Evolutionary conservation across 108 stramenopile species (phyloP).

Genomic region (Nannochloropsis granulata): DNA sequence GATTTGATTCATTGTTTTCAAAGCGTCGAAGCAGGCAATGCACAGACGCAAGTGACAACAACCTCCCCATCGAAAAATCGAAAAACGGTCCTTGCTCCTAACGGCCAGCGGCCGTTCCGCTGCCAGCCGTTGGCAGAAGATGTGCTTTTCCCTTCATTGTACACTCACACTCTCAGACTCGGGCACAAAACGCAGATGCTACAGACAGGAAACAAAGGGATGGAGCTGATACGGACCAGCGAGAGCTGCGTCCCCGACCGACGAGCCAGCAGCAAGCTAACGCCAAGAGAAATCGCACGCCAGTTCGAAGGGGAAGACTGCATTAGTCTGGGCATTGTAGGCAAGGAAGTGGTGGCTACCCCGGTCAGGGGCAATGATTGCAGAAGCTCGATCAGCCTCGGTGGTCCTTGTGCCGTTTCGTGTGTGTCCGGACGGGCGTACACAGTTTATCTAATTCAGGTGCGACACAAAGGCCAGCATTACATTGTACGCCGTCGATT

Average conservation of each 20-base stretch:
- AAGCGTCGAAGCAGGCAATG: too few relatives aligned
- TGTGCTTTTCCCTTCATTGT: too few relatives aligned
- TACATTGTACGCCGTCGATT: not conserved
- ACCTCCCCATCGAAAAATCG: too few relatives aligned
- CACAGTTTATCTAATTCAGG: not conserved
- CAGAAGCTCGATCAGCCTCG: not conserved
- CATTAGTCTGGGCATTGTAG: not conserved
- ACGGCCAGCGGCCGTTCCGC: too few relatives aligned
- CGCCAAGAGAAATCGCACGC: too few relatives aligned
- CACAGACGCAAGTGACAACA: too few relatives aligned
- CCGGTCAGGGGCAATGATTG: not conserved
- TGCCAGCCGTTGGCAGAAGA: too few relatives aligned
- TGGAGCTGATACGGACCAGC: not conserved
- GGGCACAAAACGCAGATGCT: too few relatives aligned
- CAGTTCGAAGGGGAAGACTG: too few relatives aligned
- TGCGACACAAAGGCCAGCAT: not conserved
- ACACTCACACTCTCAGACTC: too few relatives aligned
- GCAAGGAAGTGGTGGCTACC: not conserved
- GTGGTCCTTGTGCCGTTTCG: not conserved
- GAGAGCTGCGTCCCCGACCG: not conserved
- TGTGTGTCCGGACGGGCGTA: not conserved
- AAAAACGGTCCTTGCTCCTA: too few relatives aligned
- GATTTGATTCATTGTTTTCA: too few relatives aligned
- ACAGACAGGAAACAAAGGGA: not conserved
- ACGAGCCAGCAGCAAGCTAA: not conserved